Evolutionary conservation across 495 filamentous ascomycete genomes (phyloP), one percentile per base, ranked within the genome.

Genomic region (Aeminium ludgeri): DNA sequence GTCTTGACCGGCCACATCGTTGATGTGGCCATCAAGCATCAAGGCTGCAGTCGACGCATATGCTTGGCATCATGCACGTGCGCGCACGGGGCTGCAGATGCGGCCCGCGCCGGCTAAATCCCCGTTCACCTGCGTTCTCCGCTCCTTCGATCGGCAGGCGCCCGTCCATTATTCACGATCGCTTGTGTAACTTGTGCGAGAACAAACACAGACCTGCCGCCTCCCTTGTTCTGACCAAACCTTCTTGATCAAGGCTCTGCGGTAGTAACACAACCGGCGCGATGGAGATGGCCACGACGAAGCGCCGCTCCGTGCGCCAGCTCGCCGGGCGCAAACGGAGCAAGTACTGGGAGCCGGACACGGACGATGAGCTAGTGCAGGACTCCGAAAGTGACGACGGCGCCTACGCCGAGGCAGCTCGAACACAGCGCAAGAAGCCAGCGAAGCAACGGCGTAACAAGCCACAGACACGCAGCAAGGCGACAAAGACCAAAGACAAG

Each of bases 251-350:
- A 37, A 12, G 18, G n/a, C n/a, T n/a, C n/a, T n/a, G n/a, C n/a
- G n/a, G n/a, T n/a, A n/a, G n/a, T n/a, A n/a, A n/a, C n/a, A n/a
- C 23, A 25, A 3, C 23, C 23, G 23, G n/a, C 5, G 34, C 3
- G 6, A 25, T 37, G 23, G 23, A 25, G 20, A 40, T 40, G 37
- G 5, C 37, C 10, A 37, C 30, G 6, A 42, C 32, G 1, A 49
- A 49, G 38, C 48, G 48, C 7, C 48, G 48, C 15, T 47, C 44
- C 6, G 33, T 27, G n/a, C 25, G 48, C 12, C 43, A 51, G 34
- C 29, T 37, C 1, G 31, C 39, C 10, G 44, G n/a, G 10, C 42
- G 48, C 42, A 42, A 50, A 18, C 46, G 46, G 19, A 39, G 34
- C 5, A 35, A 34, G 16, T 50, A 50, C 36, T 17, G 17, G 16